Evolutionary conservation across 805 yeast genomes (phyloP).

Genomic region (Suhomyces xylopsoci): DNA sequence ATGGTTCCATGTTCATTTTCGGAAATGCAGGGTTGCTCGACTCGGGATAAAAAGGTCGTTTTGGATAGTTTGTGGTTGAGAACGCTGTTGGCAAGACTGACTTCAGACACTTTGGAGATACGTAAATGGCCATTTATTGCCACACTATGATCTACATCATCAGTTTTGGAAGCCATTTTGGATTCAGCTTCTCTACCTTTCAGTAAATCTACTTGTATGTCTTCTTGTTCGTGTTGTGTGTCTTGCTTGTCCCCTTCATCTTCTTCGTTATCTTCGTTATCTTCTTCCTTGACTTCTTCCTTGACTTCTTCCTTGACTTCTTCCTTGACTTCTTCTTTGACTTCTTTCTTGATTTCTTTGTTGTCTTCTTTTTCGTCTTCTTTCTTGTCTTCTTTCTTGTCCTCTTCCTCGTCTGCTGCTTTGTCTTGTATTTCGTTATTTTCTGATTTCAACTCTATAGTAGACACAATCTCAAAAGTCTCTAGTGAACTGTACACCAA

Average conservation of each 20-base stretch:
- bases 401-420: background rate
- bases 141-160: background rate
- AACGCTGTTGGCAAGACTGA: background rate
- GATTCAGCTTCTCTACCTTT: background rate
- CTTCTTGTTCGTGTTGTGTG: background rate
- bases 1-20: constrained; percentile 4
- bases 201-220: background rate
- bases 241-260: background rate
- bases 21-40: background rate
- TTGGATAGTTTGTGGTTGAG: background rate
- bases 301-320: background rate
- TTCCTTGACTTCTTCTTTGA: background rate
- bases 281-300: background rate
- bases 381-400: background rate
- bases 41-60: background rate
- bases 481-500: constrained; percentile 25
- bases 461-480: constrained; percentile 16
- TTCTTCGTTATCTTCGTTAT: background rate
- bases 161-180: background rate
- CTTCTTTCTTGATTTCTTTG: no score
- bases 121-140: background rate
- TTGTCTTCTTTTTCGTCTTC: no score
- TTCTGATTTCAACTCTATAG: background rate
- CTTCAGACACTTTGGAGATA: constrained; percentile 1
- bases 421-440: background rate